Base-by-base conservation (phyloP, 1,284 basidiomycete genomes). In the Melanopsichium pennsylvanicum region DNA sequence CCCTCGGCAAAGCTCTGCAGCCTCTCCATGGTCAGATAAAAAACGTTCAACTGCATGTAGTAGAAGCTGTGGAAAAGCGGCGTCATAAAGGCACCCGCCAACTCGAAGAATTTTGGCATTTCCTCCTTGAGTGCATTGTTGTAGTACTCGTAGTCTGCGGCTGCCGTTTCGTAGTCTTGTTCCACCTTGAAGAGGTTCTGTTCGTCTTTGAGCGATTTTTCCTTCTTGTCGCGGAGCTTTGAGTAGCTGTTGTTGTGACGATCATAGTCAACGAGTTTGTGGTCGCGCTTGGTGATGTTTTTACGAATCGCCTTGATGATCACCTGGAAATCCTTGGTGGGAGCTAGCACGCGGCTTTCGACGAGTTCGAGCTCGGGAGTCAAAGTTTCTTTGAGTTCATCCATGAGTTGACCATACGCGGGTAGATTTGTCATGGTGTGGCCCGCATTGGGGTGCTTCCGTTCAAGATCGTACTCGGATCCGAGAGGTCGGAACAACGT, bases 61-160 rank as follows among this genome's bases (percentile, higher is more conserved):
- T 92, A 99, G 85, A 95, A 94, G 21, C 92, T 95, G 79, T 97
- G 90, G 86, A 97, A 98, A 13, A 98, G 84, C 1, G 96, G 96
- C 69, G 95, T 90, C 80, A 98, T 91, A 83, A 97, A 97, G 59
- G 89, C 87, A 1, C 91, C 90, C 1, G 90, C 86, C 75, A 97
- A 86, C 25, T 86, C 86, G 84, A 98, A 88, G 85, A 98, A 97
- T 16, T 87, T 86, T 1, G 95, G 94, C 27, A 99, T 85, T 78
- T 99, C 96, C 55, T 87, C 86, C 84, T 99, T 98, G 83, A 97
- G 84, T 6, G 90, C 86, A 19, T 70, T 90, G 83, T 98, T 99
- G 84, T 95, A 93, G 81, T 91, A 92, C 75, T 98, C 96, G 75
- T 97, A 99, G 79, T 99, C 96, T 63, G 90, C 91, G 0, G 91